Percentiles rank a stretch among this genome's conserved stretches.
Evolutionary conservation across 345 rosid species (phyloP).

Genomic region (Pistacia vera): DNA sequence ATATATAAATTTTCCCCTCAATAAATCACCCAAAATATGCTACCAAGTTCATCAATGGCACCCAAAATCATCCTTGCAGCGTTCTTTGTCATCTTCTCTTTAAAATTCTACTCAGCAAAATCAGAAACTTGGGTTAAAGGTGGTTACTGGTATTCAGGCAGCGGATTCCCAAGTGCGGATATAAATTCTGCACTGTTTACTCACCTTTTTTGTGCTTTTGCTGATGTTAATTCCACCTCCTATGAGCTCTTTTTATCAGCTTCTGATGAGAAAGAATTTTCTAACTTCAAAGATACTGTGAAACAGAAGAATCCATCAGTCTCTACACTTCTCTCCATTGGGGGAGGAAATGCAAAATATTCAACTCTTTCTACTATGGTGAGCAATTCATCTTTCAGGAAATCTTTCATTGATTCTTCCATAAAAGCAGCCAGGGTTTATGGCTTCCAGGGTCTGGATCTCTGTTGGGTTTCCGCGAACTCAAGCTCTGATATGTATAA

Average conservation of each 20-base stretch:
- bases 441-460: conserved; percentile 19
- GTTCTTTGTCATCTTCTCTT: too few species aligned
- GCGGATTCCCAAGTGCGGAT: conserved; percentile 12
- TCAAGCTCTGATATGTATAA: not conserved
- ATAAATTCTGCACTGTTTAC: conserved; percentile 36
- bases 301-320: conserved; percentile 28
- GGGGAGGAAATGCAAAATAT: not conserved
- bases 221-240: conserved; percentile 25
- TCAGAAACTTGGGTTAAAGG: too few species aligned
- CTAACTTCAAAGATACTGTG: not conserved
- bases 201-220: conserved; percentile 37
- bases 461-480: not conserved
- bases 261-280: not conserved
- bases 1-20: too few species aligned
- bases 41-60: too few species aligned
- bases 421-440: conserved; percentile 19
- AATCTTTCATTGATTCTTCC: conserved; percentile 11
- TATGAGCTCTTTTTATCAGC: conserved; percentile 14
- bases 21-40: too few species aligned
- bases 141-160: too few species aligned
- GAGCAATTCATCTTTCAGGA: conserved; percentile 13
- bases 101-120: too few species aligned
- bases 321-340: conserved; percentile 25
- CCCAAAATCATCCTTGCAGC: too few species aligned
- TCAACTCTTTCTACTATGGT: conserved; percentile 7